These are phyloP conservation scores for Eucalyptus guilfoylei DNA, from an alignment of 345 rosid genomes.

Conservation along the genomic window DNA sequence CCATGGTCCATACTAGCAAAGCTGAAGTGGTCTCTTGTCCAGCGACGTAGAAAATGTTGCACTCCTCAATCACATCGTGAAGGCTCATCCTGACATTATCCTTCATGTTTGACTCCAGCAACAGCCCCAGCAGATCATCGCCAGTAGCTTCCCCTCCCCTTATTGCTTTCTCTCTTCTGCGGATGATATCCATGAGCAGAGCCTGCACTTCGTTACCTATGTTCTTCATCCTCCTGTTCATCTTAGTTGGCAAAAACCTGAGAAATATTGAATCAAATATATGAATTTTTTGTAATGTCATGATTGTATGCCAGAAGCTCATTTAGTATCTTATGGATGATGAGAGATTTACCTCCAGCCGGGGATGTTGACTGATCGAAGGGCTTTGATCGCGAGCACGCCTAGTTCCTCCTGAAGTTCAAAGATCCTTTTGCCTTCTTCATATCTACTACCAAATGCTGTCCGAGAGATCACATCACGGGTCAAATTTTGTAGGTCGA, in stretches of 20 bases:
- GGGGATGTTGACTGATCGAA: background rate
- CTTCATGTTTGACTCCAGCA: slow-evolving; percentile 30
- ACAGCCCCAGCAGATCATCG: slow-evolving; percentile 28
- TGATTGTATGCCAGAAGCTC: background rate
- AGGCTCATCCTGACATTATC: slow-evolving; percentile 10
- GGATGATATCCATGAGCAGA: slow-evolving; percentile 17
- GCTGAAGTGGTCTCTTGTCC: slow-evolving; percentile 56
- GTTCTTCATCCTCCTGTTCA: slow-evolving; percentile 22
- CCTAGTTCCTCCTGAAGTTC: background rate
- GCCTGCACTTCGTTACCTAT: slow-evolving; percentile 10
- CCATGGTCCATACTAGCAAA: slow-evolving; percentile 45
- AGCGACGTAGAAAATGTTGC: slow-evolving; percentile 51
- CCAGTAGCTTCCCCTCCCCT: slow-evolving; percentile 3
- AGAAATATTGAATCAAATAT: background rate
- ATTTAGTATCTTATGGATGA: background rate
- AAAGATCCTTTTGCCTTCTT: slow-evolving; percentile 2
- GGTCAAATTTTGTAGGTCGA: background rate
- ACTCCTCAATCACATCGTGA: slow-evolving; percentile 51
- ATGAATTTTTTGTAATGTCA: background rate
- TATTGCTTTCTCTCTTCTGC: slow-evolving; percentile 18
- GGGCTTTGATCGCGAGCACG: too few species aligned
- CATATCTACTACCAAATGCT: slow-evolving; percentile 1
- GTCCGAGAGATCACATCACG: slow-evolving; percentile 6
- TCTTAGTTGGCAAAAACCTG: slow-evolving; percentile 38
- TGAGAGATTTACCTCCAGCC: background rate